Base-by-base conservation (phyloP, 1,139 yeast genomes). In the Spathaspora sp. region DNA sequence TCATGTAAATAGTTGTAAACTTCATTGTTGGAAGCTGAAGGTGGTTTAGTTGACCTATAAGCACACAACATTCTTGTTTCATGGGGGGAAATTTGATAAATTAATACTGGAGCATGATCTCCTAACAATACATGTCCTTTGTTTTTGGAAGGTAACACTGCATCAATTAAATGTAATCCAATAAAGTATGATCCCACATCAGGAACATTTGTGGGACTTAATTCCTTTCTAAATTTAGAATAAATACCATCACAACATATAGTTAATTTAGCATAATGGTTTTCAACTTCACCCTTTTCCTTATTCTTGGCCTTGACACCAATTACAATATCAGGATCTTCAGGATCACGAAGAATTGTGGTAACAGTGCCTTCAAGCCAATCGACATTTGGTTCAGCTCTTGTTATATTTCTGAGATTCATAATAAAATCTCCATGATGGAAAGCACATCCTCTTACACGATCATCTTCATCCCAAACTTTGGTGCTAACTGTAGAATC, bases 121-220 rank as follows among this genome's bases (percentile, higher is more conserved):
- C 97, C 96, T 47, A 93, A 72, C 34, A 95, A 79, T 38, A 90
- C 97, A 68, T 95, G 97, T 27, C 99, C 99, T 55, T 87, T 86
- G 62, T 82, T 66, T 41, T 82, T 81, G 3, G 77, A 74, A 3
- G 97, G 97, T 48, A 90, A 68, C 16, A 70, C 71, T 4, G 96
- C 91, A 62, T 91, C 72, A 52, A 77, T 72, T 55, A 93, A 73
- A 43, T 87, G 82, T 56, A 93, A 70, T 2, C 97, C 98, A 23
- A 91, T 86, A 64, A 93, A 95, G 59, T 93, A 86, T 5, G 97
- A 89, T 24, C 85, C 88, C 24, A 89, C 80, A 0, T 65, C 58
- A 4, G 97, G 95, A 23, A 77, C 74, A 55, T 80, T 77, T 31
- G 76, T 70, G 15, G 78, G 71, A 15, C 78, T 66, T 45, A 87